phyloP scores from a whole-genome alignment of 2,329 filamentous ascomycete species.

The Penicillium sp. region DNA sequence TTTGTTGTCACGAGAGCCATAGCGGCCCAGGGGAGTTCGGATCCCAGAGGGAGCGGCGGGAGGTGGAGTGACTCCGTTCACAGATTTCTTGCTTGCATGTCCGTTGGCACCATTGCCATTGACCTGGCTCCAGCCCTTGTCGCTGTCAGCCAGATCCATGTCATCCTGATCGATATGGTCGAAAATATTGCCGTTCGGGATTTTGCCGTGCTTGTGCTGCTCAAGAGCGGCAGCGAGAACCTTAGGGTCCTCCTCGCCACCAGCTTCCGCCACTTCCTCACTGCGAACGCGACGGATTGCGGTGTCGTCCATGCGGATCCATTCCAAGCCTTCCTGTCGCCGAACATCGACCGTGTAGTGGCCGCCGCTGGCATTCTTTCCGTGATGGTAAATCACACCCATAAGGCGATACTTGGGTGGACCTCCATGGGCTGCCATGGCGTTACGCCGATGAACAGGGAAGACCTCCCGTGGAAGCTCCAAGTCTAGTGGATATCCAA shows the following conservation, averaged over 20 bases:
- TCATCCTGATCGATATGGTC: slow-evolving; percentile 64
- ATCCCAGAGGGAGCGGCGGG: slow-evolving; percentile 54
- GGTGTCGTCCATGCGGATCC: slow-evolving; percentile 95
- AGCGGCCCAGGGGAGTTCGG: slow-evolving; percentile 56
- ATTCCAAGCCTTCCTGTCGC: slow-evolving; percentile 89
- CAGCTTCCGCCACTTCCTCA: slow-evolving; percentile 85
- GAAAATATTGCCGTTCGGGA: slow-evolving; percentile 67
- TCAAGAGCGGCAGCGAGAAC: slow-evolving; percentile 65
- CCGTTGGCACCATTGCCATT: slow-evolving; percentile 54
- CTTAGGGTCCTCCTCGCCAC: slow-evolving; percentile 75
- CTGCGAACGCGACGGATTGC: slow-evolving; percentile 78
- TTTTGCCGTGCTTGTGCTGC: slow-evolving; percentile 57
- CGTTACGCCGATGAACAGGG: slow-evolving; percentile 69
- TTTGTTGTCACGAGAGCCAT: slow-evolving; percentile 82
- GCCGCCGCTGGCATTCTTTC: slow-evolving; percentile 91
- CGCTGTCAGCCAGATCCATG: slow-evolving; percentile 63
- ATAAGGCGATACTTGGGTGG: slow-evolving; percentile 82
- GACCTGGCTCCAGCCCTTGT: slow-evolving; percentile 77
- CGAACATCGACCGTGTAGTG: slow-evolving; percentile 98
- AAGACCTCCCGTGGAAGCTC: slow-evolving; percentile 91
- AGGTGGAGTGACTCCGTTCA: slow-evolving; percentile 61
- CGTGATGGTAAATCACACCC: slow-evolving; percentile 94
- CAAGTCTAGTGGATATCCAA: slow-evolving; percentile 90
- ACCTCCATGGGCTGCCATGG: slow-evolving; percentile 62
- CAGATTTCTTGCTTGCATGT: slow-evolving; percentile 67